phyloP scores from a whole-genome alignment of 2,329 filamentous ascomycete species.

The Colletotrichum sp. region DNA sequence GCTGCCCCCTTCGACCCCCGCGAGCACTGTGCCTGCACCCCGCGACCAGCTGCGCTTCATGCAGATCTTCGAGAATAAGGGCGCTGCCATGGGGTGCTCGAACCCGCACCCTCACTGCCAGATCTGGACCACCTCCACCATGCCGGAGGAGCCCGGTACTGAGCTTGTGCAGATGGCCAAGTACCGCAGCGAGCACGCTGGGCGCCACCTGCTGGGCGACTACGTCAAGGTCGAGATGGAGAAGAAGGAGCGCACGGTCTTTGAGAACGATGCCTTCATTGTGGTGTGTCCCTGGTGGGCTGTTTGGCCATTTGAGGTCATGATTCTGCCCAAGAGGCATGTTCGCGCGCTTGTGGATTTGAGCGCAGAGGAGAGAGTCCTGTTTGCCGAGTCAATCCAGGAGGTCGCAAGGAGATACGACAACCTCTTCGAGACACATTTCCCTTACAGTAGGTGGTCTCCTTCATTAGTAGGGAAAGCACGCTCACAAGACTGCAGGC shows the following conservation, averaged over 20 bases:
- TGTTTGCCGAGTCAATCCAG: slow-evolving; percentile 83
- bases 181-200: slow-evolving; percentile 76
- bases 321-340: slow-evolving; percentile 85
- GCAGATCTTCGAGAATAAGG: slow-evolving; percentile 99
- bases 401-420: slow-evolving; percentile 93
- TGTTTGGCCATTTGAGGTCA: slow-evolving; percentile 94
- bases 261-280: slow-evolving; percentile 84
- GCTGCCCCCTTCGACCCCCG: slow-evolving; percentile 41
- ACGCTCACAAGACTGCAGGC: slow-evolving; percentile 48
- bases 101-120: slow-evolving; percentile 98
- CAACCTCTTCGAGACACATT: slow-evolving; percentile 95
- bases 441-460: slow-evolving; percentile 79
- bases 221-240: slow-evolving; percentile 84
- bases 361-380: slow-evolving; percentile 68
- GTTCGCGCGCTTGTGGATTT: slow-evolving; percentile 87
- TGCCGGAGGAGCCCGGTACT: slow-evolving; percentile 86
- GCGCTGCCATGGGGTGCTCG: slow-evolving; percentile 96
- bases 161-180: slow-evolving; percentile 81
- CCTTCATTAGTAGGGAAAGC: rapidly evolving
- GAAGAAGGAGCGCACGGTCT: slow-evolving; percentile 86
- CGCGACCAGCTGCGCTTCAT: slow-evolving; percentile 89
- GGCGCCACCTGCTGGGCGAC: slow-evolving; percentile 81
- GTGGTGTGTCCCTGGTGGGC: slow-evolving; percentile 98
- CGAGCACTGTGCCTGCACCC: slow-evolving; percentile 53
- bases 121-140: slow-evolving; percentile 89